phyloP scores from a whole-genome alignment of 257 asterid genomes.

The Vinca minor region DNA sequence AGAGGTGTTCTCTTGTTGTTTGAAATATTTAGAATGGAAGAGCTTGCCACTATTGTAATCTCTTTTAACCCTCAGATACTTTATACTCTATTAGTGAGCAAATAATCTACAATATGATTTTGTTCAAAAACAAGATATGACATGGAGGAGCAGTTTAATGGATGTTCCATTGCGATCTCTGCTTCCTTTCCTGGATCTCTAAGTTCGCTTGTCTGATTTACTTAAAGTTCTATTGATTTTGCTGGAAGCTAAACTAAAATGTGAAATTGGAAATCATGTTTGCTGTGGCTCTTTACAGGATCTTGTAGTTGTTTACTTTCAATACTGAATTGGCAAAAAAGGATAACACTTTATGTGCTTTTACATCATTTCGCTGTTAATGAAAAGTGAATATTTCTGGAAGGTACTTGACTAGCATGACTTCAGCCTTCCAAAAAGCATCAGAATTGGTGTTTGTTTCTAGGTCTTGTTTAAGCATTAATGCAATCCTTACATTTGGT shows the following conservation, averaged over 20 bases:
- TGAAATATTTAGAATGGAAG: neutral
- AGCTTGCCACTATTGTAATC: neutral
- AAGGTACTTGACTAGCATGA: neutral
- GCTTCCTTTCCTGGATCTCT: neutral
- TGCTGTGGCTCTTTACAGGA: neutral
- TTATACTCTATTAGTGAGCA: neutral
- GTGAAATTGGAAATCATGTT: neutral
- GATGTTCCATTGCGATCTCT: too few species aligned
- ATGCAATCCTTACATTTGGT: neutral
- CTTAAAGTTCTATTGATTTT: neutral
- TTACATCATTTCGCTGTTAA: neutral
- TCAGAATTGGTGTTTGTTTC: neutral
- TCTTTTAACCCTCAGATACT: neutral
- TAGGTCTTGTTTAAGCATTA: neutral
- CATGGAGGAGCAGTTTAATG: neutral
- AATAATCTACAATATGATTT: too few species aligned
- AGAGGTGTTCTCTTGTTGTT: neutral
- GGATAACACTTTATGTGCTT: neutral
- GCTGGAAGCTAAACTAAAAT: neutral
- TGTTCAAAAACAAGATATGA: neutral
- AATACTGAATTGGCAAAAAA: neutral
- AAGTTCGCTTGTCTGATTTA: neutral
- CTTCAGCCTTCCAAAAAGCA: neutral
- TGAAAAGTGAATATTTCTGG: neutral
- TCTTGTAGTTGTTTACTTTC: neutral